A percentile compares a stretch with the other conserved stretches of the same genome.
Conservation (phyloP, 2,329 filamentous ascomycete species). For the Sporothrix mexicana region DNA sequence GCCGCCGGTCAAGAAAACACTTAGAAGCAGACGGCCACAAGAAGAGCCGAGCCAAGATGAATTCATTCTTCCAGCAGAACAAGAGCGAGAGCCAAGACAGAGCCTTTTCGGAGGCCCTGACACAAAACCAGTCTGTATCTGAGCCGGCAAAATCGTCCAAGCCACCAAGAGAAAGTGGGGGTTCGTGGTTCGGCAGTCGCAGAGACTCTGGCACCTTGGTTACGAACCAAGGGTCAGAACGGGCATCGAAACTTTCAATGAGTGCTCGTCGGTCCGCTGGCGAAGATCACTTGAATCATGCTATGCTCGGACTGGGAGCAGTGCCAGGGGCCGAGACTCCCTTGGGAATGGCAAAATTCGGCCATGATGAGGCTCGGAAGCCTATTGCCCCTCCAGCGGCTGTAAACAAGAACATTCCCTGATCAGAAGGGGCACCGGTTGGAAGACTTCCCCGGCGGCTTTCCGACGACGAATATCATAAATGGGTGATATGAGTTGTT, state of each 20-base stretch:
- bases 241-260: not conserved
- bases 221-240: not conserved
- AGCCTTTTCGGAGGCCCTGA: not conserved
- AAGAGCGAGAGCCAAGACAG: not conserved
- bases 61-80: not conserved
- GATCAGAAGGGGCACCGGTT: not conserved
- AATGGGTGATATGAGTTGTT: not conserved
- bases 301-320: not conserved
- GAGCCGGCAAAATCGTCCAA: not conserved
- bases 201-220: not conserved
- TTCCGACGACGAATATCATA: not conserved
- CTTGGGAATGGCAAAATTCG: too few relatives aligned
- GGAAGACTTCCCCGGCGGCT: not conserved
- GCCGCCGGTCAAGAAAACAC: not conserved
- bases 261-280: not conserved
- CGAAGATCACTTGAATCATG: not conserved
- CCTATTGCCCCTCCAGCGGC: not conserved
- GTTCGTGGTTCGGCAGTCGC: not conserved
- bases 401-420: not conserved
- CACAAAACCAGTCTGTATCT: not conserved
- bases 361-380: not conserved
- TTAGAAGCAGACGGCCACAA: not conserved
- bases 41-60: not conserved
- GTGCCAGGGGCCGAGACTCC: not conserved
- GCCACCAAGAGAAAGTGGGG: not conserved